A percentile compares a stretch with the other conserved stretches of the same genome.
phyloP scores from a whole-genome alignment of 768 basidiomycete species.

The Russula sp. region DNA sequence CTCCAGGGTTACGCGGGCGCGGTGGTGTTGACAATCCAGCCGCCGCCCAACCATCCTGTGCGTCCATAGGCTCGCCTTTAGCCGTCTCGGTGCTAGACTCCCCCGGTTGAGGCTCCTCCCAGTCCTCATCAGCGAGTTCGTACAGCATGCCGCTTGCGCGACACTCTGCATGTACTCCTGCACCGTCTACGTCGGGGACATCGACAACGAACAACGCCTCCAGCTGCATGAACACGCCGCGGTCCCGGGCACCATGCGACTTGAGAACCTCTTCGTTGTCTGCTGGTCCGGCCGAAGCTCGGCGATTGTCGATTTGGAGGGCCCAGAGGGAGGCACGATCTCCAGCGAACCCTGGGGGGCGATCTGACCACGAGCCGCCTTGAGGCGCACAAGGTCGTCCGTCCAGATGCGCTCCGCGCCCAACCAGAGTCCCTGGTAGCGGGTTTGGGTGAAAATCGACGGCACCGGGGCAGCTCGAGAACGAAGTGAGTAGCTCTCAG shows the following conservation, averaged over 20 bases:
- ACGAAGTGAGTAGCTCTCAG: constrained; percentile 8
- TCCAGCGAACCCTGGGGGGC: constrained; percentile 61
- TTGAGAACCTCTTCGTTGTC: constrained; percentile 18
- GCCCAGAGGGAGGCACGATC: constrained; percentile 62
- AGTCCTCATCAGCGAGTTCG: constrained; percentile 74
- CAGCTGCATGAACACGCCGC: constrained; percentile 71
- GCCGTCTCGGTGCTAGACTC: constrained; percentile 29
- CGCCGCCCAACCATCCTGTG: constrained; percentile 23
- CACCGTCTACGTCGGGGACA: constrained; percentile 42
- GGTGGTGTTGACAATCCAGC: constrained; percentile 16
- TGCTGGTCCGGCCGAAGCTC: constrained; percentile 24
- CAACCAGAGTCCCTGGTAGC: constrained; percentile 86
- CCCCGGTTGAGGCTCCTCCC: constrained; percentile 43
- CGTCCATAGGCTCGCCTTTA: constrained; percentile 36
- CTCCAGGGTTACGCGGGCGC: constrained; percentile 13
- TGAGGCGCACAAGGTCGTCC: constrained; percentile 79
- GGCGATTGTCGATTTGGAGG: constrained; percentile 35
- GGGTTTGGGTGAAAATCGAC: constrained; percentile 44
- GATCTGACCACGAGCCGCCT: constrained; percentile 61
- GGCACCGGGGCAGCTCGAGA: constrained; percentile 4
- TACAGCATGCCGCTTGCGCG: constrained; percentile 72
- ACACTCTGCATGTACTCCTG: constrained; percentile 50
- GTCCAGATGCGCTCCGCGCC: constrained; percentile 86
- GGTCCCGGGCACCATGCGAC: constrained; percentile 50
- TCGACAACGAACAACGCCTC: constrained; percentile 66